Conservation (phyloP, 2,329 filamentous ascomycete genomes). For the Talaromyces sp. region DNA sequence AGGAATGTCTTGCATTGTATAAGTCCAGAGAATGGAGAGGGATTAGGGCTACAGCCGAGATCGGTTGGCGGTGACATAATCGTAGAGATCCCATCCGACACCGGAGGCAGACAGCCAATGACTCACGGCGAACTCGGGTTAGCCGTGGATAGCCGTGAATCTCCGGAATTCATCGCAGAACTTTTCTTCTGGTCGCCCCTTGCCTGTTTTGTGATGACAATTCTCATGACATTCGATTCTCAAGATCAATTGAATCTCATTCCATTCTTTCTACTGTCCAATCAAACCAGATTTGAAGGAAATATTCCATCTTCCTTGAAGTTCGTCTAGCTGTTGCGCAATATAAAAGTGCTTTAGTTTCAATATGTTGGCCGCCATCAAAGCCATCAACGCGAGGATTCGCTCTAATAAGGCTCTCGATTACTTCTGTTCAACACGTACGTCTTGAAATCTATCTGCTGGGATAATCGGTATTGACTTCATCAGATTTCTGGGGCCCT, state of each 20-base stretch:
- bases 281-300: neutral
- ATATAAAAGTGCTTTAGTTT: neutral
- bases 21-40: neutral
- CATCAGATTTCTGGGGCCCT: conserved; percentile 18
- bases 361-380: conserved; percentile 16
- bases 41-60: neutral
- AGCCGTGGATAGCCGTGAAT: neutral
- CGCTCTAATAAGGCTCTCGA: conserved; percentile 16
- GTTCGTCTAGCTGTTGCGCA: neutral
- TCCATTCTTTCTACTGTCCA: neutral
- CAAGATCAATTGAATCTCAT: neutral
- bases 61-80: neutral
- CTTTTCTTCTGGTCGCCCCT: neutral
- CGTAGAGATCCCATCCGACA: neutral
- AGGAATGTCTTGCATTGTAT: neutral
- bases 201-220: neutral
- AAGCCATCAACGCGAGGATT: conserved; percentile 18
- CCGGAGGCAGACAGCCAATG: neutral
- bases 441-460: neutral
- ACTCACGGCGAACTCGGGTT: neutral
- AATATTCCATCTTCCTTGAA: neutral
- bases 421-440: conserved; percentile 19
- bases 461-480: neutral
- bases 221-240: neutral
- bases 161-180: neutral